Conservation (phyloP, 176 grass and related monocot species). For the Poa annua region DNA sequence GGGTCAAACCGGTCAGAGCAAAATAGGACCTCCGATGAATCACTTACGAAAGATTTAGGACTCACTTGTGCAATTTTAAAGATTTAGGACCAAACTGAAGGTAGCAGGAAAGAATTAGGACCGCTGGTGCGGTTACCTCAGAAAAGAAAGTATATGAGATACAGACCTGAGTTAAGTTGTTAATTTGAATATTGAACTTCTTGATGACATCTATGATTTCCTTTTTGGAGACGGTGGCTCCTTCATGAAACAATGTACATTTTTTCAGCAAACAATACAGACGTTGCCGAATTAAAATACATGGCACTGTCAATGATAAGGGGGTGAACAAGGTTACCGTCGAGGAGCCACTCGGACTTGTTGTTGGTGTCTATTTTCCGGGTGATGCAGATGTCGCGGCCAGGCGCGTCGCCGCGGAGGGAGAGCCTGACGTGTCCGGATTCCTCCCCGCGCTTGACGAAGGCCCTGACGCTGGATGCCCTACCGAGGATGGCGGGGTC, state of each 20-base stretch:
- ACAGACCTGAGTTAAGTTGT: conserved; percentile 94
- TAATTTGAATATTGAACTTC: conserved; percentile 96
- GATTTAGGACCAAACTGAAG: too few species aligned
- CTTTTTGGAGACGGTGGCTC: conserved; percentile 58
- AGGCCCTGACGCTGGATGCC: conserved; percentile 72
- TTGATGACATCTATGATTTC: conserved; percentile 71
- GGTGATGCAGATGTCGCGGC: conserved; percentile 61
- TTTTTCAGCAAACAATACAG: background rate
- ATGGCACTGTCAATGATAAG: background rate
- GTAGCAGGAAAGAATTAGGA: too few species aligned
- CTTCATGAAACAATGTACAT: conserved; percentile 43
- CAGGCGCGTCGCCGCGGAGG: conserved; percentile 58
- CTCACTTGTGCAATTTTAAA: too few species aligned
- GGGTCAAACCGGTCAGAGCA: too few species aligned
- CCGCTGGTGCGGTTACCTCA: too few species aligned
- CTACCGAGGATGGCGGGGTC: conserved; percentile 83
- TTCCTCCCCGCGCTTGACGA: conserved; percentile 84
- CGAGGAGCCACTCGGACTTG: conserved; percentile 88
- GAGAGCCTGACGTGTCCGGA: conserved; percentile 81
- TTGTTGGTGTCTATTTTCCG: conserved; percentile 80
- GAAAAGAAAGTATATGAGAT: background rate
- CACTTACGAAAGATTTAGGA: too few species aligned
- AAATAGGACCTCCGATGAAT: too few species aligned
- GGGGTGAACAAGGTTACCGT: conserved; percentile 40
- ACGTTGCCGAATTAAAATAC: background rate